These are phyloP conservation scores for Balansia obtecta DNA, from an alignment of 2,329 filamentous ascomycete genomes.

Conservation along the genomic window DNA sequence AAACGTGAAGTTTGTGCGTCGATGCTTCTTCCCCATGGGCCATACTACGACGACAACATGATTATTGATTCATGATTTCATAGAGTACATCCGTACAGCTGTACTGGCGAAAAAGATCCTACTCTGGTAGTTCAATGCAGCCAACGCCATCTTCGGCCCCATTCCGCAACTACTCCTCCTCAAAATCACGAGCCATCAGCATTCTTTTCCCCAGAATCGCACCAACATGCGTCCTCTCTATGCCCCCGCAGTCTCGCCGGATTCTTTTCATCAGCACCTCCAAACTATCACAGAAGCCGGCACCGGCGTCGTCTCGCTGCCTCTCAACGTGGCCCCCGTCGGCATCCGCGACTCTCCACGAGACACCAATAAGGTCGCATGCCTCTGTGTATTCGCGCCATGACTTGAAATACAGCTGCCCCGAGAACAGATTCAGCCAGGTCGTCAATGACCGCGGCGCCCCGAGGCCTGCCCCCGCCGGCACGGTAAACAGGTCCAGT, in stretches of 20 bases:
- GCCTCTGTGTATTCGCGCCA: slow-evolving; percentile 40
- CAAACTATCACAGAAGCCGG: slow-evolving; percentile 13
- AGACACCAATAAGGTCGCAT: slow-evolving; percentile 40
- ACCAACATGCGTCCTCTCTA: slow-evolving; percentile 25
- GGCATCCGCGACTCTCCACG: slow-evolving; percentile 17
- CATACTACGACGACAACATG: no score
- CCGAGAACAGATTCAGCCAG: slow-evolving; percentile 53
- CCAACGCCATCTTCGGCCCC: neutral
- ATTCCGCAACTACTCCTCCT: neutral
- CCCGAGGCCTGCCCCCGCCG: neutral
- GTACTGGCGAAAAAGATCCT: neutral
- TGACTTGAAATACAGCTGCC: slow-evolving; percentile 49
- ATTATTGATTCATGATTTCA: no score
- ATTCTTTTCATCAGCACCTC: slow-evolving; percentile 18
- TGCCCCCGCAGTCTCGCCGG: slow-evolving; percentile 19
- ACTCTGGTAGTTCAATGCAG: neutral
- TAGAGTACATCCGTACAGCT: no score
- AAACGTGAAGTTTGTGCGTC: no score
- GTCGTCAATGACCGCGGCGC: neutral
- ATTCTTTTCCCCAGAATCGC: slow-evolving; percentile 17
- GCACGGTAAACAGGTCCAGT: slow-evolving; percentile 11
- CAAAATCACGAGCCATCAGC: slow-evolving; percentile 1
- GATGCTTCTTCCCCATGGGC: no score
- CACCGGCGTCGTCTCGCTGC: accelerated
- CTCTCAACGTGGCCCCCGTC: neutral